Evolutionary conservation across 148 eudicot species (phyloP).

Genomic region (Rhododendron molle): DNA sequence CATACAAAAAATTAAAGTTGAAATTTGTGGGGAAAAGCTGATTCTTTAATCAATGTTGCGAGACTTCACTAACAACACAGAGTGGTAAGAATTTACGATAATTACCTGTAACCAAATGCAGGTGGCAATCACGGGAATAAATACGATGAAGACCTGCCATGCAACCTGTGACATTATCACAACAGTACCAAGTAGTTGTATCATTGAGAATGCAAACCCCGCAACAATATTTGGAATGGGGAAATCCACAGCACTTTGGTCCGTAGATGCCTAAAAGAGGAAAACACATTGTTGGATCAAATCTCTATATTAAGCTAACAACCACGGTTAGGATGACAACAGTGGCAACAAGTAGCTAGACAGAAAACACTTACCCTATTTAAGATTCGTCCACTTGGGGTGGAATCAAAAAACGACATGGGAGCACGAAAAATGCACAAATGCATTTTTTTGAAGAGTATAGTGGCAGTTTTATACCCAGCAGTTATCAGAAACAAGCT

Average conservation of each 20-base stretch:
- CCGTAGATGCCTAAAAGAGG: slow-evolving; percentile 47
- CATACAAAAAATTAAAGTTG: no score
- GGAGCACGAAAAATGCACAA: slow-evolving; percentile 53
- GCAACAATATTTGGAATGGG: slow-evolving; percentile 23
- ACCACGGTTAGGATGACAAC: no score
- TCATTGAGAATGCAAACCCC: slow-evolving; percentile 27
- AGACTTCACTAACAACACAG: no score
- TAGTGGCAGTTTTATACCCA: slow-evolving; percentile 45
- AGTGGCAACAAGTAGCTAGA: background rate
- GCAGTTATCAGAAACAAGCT: slow-evolving; percentile 33
- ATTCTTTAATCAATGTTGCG: background rate
- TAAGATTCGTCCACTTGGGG: slow-evolving; percentile 56
- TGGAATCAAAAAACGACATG: slow-evolving; percentile 62
- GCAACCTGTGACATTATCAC: slow-evolving; percentile 46
- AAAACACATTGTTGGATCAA: background rate
- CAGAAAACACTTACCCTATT: slow-evolving; percentile 33
- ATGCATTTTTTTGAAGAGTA: slow-evolving; percentile 57
- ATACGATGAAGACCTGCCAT: slow-evolving; percentile 47
- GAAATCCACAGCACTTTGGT: slow-evolving; percentile 47
- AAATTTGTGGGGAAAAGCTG: background rate
- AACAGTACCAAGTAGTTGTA: slow-evolving; percentile 38
- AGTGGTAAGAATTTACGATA: no score
- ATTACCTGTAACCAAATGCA: slow-evolving; percentile 43
- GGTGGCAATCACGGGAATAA: slow-evolving; percentile 40
- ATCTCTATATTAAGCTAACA: background rate